Conservation (phyloP, 176 grass and related monocot genomes). For the Chloris gayana region DNA sequence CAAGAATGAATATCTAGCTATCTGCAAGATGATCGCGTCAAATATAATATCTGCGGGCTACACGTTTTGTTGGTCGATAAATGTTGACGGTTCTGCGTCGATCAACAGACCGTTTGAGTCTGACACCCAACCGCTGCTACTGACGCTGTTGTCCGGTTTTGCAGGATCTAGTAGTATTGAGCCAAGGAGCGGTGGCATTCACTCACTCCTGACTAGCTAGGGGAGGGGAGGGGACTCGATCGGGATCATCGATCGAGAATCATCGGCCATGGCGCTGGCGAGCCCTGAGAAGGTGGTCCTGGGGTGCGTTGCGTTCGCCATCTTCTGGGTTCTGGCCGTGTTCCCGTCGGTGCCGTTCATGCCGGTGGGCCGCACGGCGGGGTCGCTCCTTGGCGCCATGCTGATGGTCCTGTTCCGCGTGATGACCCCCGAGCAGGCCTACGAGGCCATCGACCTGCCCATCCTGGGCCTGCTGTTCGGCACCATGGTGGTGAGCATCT, state of each 20-base stretch:
- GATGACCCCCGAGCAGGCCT: conserved; percentile 71
- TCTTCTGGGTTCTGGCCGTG: conserved; percentile 96
- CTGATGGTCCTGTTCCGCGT: conserved; percentile 94
- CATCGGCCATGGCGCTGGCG: conserved; percentile 55
- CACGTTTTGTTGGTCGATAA: neutral
- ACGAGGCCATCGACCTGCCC: conserved; percentile 83
- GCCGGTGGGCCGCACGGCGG: conserved; percentile 88
- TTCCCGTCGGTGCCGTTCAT: conserved; percentile 96
- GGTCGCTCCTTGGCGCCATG: conserved; percentile 85
- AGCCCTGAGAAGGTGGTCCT: conserved; percentile 74
- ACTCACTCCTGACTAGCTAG: no score
- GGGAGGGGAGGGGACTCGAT: no score
- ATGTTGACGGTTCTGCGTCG: neutral
- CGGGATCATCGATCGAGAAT: no score
- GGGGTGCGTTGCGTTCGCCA: conserved; percentile 77
- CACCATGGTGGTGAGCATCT: conserved; percentile 94
- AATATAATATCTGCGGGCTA: neutral
- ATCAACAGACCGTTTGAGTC: neutral
- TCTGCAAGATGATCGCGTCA: no score
- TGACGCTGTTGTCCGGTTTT: conserved; percentile 32
- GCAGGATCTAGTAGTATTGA: conserved; percentile 45
- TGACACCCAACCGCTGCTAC: neutral
- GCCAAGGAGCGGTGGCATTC: neutral
- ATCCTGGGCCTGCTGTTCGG: conserved; percentile 96
- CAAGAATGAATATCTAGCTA: no score